Conservation (phyloP, 129 eudicot genomes). For the Artemisia annua region DNA sequence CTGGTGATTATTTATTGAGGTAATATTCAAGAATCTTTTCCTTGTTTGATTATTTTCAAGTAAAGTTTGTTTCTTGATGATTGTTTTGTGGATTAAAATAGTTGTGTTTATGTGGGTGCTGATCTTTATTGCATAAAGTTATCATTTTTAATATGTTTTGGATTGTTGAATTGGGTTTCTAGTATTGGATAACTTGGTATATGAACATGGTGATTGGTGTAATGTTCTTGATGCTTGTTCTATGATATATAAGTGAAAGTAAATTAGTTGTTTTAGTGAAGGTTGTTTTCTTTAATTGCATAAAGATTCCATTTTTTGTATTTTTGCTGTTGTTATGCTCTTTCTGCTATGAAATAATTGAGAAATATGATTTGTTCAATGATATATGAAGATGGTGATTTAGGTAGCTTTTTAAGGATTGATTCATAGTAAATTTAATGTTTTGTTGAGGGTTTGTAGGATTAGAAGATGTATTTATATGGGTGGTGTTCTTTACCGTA, state of each 20-base stretch:
- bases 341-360: no score
- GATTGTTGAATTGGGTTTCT: constrained; percentile 31
- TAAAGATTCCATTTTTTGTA: neutral
- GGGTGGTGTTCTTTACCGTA: constrained; percentile 9
- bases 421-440: neutral
- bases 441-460: neutral
- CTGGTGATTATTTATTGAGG: constrained; percentile 22
- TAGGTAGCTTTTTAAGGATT: constrained; percentile 5
- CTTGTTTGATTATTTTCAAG: constrained; percentile 1
- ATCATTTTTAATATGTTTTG: constrained; percentile 8
- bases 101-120: neutral
- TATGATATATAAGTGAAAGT: no score
- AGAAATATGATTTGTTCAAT: no score
- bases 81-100: constrained; percentile 29
- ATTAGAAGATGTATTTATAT: neutral
- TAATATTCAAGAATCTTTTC: constrained; percentile 14
- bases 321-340: no score
- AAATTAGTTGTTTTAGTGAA: no score
- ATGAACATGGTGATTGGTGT: no score
- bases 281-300: constrained; percentile 2
- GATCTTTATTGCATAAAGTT: constrained; percentile 11
- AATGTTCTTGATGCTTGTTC: neutral
- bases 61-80: neutral
- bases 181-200: neutral
- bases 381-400: neutral